phyloP scores from a whole-genome alignment of 2,329 filamentous ascomycete species.

The Colletotrichum liaoningense region DNA sequence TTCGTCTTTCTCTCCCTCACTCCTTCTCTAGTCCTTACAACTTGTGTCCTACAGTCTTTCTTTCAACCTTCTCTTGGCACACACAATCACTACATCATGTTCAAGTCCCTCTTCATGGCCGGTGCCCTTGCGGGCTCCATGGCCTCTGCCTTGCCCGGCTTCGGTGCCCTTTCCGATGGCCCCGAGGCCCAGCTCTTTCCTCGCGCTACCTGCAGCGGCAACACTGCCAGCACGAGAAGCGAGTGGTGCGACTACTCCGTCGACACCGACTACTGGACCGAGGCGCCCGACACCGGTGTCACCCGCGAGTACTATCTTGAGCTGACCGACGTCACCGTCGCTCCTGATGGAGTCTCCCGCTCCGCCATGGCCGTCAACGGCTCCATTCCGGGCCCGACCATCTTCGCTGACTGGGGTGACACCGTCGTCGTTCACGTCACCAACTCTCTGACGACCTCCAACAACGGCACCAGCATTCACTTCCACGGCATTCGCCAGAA shows the following conservation, averaged over 20 bases:
- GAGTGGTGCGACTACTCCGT: conserved; percentile 62
- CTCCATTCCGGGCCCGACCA: conserved; percentile 68
- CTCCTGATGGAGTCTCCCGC: conserved; percentile 59
- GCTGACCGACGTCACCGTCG: conserved; percentile 50
- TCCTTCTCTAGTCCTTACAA: not conserved
- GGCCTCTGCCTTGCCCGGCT: conserved; percentile 22
- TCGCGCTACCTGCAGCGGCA: conserved; percentile 39
- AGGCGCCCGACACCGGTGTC: conserved; percentile 58
- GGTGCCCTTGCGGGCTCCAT: conserved; percentile 14
- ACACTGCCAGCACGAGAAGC: conserved; percentile 46
- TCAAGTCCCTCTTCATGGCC: conserved; percentile 17
- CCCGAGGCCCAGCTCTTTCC: conserved; percentile 17
- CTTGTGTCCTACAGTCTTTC: conserved; percentile 22
- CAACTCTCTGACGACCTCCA: conserved; percentile 57
- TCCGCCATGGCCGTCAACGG: conserved; percentile 63
- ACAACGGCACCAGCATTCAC: conserved; percentile 71
- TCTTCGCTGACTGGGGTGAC: conserved; percentile 65
- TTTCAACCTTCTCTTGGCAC: conserved; percentile 13
- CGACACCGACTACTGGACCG: conserved; percentile 56
- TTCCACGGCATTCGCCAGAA: conserved; percentile 72
- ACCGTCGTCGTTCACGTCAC: conserved; percentile 63
- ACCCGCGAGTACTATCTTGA: conserved; percentile 62
- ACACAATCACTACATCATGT: conserved; percentile 9
- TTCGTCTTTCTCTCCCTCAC: not conserved
- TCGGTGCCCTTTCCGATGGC: not conserved